Evolutionary conservation across 352 stramenopile genomes (phyloP), one percentile per base, ranked within the genome.

Genomic region (Pseudoperonospora humuli): DNA sequence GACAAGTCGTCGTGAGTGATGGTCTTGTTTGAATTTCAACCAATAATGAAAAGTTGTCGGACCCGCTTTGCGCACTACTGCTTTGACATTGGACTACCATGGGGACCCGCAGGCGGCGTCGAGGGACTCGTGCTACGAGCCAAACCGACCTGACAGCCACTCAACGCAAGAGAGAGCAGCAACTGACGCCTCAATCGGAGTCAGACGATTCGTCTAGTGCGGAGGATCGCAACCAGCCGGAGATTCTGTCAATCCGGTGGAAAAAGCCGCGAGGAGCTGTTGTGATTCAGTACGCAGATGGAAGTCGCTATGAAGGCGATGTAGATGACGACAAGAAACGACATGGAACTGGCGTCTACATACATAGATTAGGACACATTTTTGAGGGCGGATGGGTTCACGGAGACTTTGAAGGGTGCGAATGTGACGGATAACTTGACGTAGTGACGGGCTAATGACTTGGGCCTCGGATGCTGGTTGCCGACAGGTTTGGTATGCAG

Each of bases 361-460:
- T 70, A 32, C 67, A 71, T 20, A 45, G 61, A 38, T 57, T 64
- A 7, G 84, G 80, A 6, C 64, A 93, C 35, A 52, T 74, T n/a
- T 87, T 86, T 42, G 70, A 92, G 23, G 84, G 84, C 11, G 70
- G 81, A 14, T 95, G 84, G 74, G 70, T 85, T 33, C 66, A 88
- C 50, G 78, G 82, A 50, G 63, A 77, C 32, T 80, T 92, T 25
- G 79, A 90, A 69, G 84, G 84, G 75, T 95, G 73, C 59, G 71
- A 32, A 41, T 14, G 17, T 40, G 50, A 17, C n/a, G 18, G 18
- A 20, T 23, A 39, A 19, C 15, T 43, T 20, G n/a, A 17, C 8
- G 19, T 34, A 14, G n/a, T 34, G 35, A 32, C 40, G 38, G 7
- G 15, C 21, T 29, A 34, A 17, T 44, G 28, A 51, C n/a, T n/a